Percentiles rank a stretch among this genome's conserved stretches.
Conservation (phyloP, 495 filamentous ascomycete genomes). For the Baudoinia panamericana region DNA sequence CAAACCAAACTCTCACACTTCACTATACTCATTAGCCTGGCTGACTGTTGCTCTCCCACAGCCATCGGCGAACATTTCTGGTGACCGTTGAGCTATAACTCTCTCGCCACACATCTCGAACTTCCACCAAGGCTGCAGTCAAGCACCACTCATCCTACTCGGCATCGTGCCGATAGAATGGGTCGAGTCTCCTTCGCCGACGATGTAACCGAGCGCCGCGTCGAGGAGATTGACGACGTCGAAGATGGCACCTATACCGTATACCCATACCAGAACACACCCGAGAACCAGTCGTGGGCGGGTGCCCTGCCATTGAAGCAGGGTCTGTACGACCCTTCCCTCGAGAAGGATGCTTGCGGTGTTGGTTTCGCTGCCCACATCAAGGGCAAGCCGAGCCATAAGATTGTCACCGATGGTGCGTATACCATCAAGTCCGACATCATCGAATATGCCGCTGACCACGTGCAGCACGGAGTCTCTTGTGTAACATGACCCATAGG, state of each 20-base stretch:
- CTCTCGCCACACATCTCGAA: neutral
- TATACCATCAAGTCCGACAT: neutral
- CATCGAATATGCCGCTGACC: conserved; percentile 8
- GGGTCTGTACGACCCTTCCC: conserved; percentile 90
- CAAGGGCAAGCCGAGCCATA: conserved; percentile 94
- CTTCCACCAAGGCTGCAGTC: neutral
- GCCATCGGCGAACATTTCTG: no score
- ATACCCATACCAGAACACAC: conserved; percentile 72
- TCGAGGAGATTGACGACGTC: conserved; percentile 34
- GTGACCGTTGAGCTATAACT: neutral
- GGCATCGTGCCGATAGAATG: conserved; percentile 44
- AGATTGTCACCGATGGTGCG: conserved; percentile 95
- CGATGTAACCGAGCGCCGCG: conserved; percentile 48
- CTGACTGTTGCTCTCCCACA: no score
- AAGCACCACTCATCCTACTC: conserved; percentile 10
- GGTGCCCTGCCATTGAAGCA: conserved; percentile 91
- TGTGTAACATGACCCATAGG: conserved; percentile 99
- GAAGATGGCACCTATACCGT: conserved; percentile 44
- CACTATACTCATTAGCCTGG: no score
- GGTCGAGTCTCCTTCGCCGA: conserved; percentile 47
- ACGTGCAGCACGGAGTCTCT: conserved; percentile 63
- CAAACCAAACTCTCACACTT: no score
- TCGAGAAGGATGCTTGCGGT: conserved; percentile 99
- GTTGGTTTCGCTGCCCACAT: conserved; percentile 98
- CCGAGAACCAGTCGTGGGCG: conserved; percentile 89